Conservation (phyloP, 2,329 filamentous ascomycete species). For the Fusarium sp. region DNA sequence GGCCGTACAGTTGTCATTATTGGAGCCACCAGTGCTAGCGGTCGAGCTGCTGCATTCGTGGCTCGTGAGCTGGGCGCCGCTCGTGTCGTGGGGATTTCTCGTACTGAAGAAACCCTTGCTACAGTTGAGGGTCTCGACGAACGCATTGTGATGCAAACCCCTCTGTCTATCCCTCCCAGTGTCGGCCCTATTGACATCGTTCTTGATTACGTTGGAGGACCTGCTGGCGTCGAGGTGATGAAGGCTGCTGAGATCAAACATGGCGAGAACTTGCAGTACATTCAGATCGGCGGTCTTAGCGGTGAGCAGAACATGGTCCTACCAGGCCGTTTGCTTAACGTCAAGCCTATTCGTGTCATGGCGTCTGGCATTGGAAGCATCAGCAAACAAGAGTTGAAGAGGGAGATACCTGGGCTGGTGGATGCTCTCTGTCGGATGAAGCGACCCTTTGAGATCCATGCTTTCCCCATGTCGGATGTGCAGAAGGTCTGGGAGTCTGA, state of each 20-base stretch:
- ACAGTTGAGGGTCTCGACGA: slow-evolving; percentile 14
- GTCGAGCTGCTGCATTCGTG: slow-evolving; percentile 5
- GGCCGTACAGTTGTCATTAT: slow-evolving; percentile 19
- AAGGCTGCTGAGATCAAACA: slow-evolving; percentile 4
- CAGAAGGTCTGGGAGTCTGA: slow-evolving; percentile 7
- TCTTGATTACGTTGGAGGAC: slow-evolving; percentile 21
- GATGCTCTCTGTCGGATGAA: slow-evolving; percentile 5
- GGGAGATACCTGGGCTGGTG: slow-evolving; percentile 3
- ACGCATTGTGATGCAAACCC: slow-evolving; percentile 6
- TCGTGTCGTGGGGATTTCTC: slow-evolving; percentile 8
- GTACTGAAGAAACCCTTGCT: slow-evolving; percentile 5
- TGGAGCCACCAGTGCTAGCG: slow-evolving; percentile 25
- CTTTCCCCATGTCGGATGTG: slow-evolving; percentile 11
- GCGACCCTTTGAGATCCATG: slow-evolving; percentile 4
- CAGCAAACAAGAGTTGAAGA: slow-evolving; percentile 3
- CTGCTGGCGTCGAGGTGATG: slow-evolving; percentile 11
- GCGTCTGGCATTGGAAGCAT: slow-evolving; percentile 16
- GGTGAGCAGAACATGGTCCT: slow-evolving; percentile 12
- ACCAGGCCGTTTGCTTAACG: slow-evolving; percentile 11
- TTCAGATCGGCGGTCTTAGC: slow-evolving; percentile 14
- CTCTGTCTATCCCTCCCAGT: slow-evolving; percentile 1
- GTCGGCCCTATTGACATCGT: slow-evolving; percentile 21
- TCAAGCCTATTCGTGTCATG: slow-evolving; percentile 18
- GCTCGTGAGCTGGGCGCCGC: slow-evolving; percentile 11
- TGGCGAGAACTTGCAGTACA: slow-evolving; percentile 16